Evolutionary conservation across 371 early-diverging fungal genomes (phyloP), one percentile per base, ranked within the genome.

Genomic region (Parasitella parasitica): DNA sequence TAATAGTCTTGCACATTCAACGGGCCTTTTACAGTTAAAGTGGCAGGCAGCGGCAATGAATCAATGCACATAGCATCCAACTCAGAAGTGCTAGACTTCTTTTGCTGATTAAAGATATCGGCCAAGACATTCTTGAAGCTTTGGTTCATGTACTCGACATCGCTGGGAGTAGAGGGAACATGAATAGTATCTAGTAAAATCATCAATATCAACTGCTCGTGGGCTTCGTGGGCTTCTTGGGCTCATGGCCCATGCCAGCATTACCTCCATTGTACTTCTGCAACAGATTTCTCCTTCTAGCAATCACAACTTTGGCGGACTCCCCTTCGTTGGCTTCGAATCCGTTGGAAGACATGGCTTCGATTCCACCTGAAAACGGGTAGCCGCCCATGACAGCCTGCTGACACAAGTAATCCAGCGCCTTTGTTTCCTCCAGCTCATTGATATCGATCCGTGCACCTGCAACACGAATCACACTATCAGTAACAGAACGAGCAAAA

Each of bases 1-100:
- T 80, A 75, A 57, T 83, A 81, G 59, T 83, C 71, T 63, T 81
- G 79, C n/a, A 81, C 63, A 36, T 67, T 78, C 20, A 81, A 48
- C 16, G 82, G 82, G 13, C 78, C 83, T 64, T 64, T 81, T 34
- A 71, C 74, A 59, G 63, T 76, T 3, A 77, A 66, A 8, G 81
- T 57, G 20, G 80, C 55, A 51, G 80, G 70, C 43, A 77, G 41
- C 37, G 74, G 58, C 57, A 70, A 49, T 28, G 61, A 57, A 49
- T 59, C 69, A 24, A 78, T 32, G 57, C 73, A 46, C 71, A 75
- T 53, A 13, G 57, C 38, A 51, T 71, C 59, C 38, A 67, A 7
- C 58, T 71, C 57, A 24, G 69, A n/a, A 61, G 59, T 28, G 34
- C 63, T 49, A 35, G 37, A 39, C 8, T 22, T 39, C 22, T 59